Base-by-base conservation (phyloP, 371 early-diverging fungal genomes). In the Rhizopus sp. region DNA sequence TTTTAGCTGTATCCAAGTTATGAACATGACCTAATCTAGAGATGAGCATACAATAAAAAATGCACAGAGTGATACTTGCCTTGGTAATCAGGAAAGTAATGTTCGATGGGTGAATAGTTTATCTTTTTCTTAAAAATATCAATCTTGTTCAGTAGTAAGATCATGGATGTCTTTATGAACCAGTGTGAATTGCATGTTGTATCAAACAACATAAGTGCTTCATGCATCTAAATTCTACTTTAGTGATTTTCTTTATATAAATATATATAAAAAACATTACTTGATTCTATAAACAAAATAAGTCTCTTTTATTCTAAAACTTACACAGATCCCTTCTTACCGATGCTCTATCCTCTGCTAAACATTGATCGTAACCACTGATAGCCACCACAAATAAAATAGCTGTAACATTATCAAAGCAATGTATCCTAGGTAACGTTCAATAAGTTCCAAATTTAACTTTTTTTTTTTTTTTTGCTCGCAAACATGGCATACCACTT, bases 121-220 rank as follows among this genome's bases (percentile, higher is more conserved):
- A 97, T 83, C 75, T 96, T 97, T 51, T 85, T 82, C 64, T 85
- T 87, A 80, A 97, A 94, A 16, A 96, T 83, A 69, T 97, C 98
- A 50, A 95, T 92, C 79, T 97, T 97, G 86, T 97, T 97, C 57
- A 97, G 69, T 72, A 97, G 94, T 46, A 97, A 80, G 60, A 97
- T 95, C 73, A 96, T 92, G 13, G 93, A 91, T 3, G 95, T 96
- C 49, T 91, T 84, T 40, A 81, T 80, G 71, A 97, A 95, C 96
- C 97, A 96, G 66, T 88, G 83, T 10, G 91, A 90, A 72, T 97
- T 97, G 78, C 95, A 94, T 60, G 95, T 93, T 30, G 93, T 92
- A 75, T 95, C 94, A 68, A 96, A 97, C 38, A 97, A 78, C 66
- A 93, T 93, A 56, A 96, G 74, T 3, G 95, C 93, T 64, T 97